Conservation (phyloP, 164 flowering plant species). For the Tetracentron sinense region DNA sequence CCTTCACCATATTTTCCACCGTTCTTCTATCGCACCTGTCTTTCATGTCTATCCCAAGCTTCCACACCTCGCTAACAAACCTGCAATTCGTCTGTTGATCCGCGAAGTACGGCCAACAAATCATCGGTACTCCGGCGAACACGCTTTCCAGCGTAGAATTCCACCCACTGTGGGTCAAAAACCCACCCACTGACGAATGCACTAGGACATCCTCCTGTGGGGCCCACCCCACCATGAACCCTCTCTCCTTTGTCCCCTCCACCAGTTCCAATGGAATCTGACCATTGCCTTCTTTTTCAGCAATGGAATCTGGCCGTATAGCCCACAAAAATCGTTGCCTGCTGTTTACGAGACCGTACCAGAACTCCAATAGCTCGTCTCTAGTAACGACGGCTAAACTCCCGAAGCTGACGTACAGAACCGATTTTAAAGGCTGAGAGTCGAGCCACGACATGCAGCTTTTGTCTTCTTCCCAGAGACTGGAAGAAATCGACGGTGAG, state of each 20-base stretch:
- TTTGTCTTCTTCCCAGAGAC: conserved; percentile 19
- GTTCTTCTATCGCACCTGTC: conserved; percentile 15
- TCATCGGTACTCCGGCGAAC: too few species aligned
- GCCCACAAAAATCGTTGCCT: conserved; percentile 22
- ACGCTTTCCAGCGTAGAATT: conserved; percentile 21
- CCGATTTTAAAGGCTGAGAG: conserved; percentile 11
- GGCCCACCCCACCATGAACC: conserved; percentile 18
- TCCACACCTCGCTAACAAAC: conserved; percentile 19
- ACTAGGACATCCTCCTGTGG: conserved; percentile 17
- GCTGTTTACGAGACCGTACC: conserved; percentile 26
- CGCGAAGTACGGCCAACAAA: conserved; percentile 20
- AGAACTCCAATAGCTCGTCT: conserved; percentile 18
- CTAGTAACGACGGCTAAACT: conserved; percentile 7
- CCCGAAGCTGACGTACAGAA: conserved; percentile 25
- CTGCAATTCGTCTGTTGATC: conserved; percentile 22
- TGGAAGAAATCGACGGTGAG: not conserved
- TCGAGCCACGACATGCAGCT: conserved; percentile 25
- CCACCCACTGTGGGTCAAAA: conserved; percentile 26
- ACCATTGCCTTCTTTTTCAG: not conserved
- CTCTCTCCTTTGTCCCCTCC: conserved; percentile 16
- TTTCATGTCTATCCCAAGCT: conserved; percentile 26
- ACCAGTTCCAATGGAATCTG: conserved; percentile 11
- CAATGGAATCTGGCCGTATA: conserved; percentile 8
- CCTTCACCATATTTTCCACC: too few species aligned
- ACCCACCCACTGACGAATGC: conserved; percentile 16